phyloP scores from a whole-genome alignment of 106 monocot genomes.

The Gastrodia elata region DNA sequence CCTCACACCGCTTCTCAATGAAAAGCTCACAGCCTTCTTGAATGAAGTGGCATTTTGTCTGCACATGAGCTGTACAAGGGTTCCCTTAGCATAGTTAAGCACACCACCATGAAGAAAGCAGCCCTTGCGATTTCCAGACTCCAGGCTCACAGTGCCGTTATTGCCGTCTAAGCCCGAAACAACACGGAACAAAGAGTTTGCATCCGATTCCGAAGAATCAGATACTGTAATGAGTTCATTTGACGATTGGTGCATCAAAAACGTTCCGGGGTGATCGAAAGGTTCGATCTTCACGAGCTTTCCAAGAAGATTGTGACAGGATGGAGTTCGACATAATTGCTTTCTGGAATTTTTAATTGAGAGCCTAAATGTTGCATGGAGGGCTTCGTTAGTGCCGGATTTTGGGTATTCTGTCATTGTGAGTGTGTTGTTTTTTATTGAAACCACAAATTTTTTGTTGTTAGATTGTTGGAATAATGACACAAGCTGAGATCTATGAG shows the following conservation, averaged over 20 bases:
- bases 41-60: slow-evolving; percentile 7
- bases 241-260: slow-evolving; percentile 33
- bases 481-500: slow-evolving; percentile 43
- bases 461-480: slow-evolving; percentile 43
- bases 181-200: slow-evolving; percentile 28
- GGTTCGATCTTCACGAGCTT: slow-evolving; percentile 49
- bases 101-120: slow-evolving; percentile 48
- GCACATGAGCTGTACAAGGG: slow-evolving; percentile 28
- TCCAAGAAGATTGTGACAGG: background rate
- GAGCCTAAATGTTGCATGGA: slow-evolving; percentile 69
- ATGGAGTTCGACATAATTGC: background rate
- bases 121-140: slow-evolving; percentile 28
- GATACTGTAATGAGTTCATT: slow-evolving; percentile 20
- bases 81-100: slow-evolving; percentile 11
- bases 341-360: slow-evolving; percentile 13
- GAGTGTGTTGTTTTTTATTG: slow-evolving; percentile 42
- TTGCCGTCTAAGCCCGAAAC: slow-evolving; percentile 49
- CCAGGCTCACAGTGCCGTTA: slow-evolving; percentile 36
- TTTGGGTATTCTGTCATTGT: slow-evolving; percentile 44
- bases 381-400: slow-evolving; percentile 43
- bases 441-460: slow-evolving; percentile 34
- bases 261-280: slow-evolving; percentile 65
- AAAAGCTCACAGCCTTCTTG: slow-evolving; percentile 36
- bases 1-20: slow-evolving; percentile 19
- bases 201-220: background rate